Evolutionary conservation across 73 alveolate genomes (phyloP), one percentile per base, ranked within the genome.

Genomic region (Urostyla sp.): DNA sequence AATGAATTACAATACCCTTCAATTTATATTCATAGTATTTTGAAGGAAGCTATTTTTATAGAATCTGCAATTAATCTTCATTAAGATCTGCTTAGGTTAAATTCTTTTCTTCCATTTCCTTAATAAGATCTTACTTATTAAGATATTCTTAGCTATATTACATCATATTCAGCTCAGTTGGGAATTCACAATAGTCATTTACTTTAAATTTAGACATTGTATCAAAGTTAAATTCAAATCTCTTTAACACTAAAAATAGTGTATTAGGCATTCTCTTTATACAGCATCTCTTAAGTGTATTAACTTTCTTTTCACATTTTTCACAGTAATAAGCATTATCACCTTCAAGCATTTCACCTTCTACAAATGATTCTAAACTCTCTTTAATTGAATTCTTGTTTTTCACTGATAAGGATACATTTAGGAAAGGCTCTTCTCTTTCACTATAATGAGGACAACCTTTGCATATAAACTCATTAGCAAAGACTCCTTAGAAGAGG

Each of bases 281-380:
- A 23, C 96, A 92, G 37, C 92, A 86, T 73, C 98, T 89, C 84
- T 89, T 96, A 21, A 94, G 87, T 5, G 99, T 95, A 16, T 91
- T 84, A 1, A 96, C 99, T 57, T 94, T 96, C 72, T 95, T 96
- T 72, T 96, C 94, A 56, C 99, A 96, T 90, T 88, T 92, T 66
- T 93, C 98, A 80, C 99, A 96, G 59, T 75, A 86, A 82, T 96
- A 96, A 56, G 98, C 97, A 93, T 96, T 96, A 67, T 95, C 99
- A 0, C 99, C 99, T 66, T 96, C 99, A 13, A 96, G 91, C 93
- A 93, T 92, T 73, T 96, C 99, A 40, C 98, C 99, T 67, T 93
- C 94, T 30, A 94, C 90, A 84, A 91, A 92, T 11, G 93, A 60
- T 55, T 94, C 90, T 57, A 91, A 73, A 31, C 92, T 78, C 52